phyloP scores from a whole-genome alignment of 2,329 filamentous ascomycete species.

The Colletotrichum paranaense region DNA sequence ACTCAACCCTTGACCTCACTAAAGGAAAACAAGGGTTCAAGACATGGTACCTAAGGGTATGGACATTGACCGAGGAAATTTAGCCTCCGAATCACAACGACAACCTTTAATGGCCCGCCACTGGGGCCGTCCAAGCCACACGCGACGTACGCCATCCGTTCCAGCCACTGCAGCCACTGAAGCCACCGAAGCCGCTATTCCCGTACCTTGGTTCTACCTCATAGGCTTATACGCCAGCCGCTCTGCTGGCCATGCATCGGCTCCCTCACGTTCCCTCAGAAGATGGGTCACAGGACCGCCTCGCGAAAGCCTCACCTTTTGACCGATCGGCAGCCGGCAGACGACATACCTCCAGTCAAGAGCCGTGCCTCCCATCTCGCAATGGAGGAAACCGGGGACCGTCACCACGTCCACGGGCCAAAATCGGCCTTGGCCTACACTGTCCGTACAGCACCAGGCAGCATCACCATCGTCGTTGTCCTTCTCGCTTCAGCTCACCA shows the following conservation, averaged over 20 bases:
- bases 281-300: conserved; percentile 24
- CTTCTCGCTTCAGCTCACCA: conserved; percentile 24
- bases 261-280: conserved; percentile 28
- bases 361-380: not conserved
- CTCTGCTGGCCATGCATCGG: conserved; percentile 3
- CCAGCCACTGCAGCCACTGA: conserved; percentile 22
- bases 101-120: conserved; percentile 1
- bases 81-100: not conserved
- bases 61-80: conserved; percentile 1
- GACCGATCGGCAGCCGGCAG: conserved; percentile 31
- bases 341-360: conserved; percentile 11
- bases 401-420: conserved; percentile 1
- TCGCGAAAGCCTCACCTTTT: conserved; percentile 25
- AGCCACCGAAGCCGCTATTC: conserved; percentile 13
- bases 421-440: conserved; percentile 2
- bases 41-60: not conserved
- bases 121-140: conserved; percentile 22
- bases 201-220: not conserved
- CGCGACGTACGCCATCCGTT: conserved; percentile 28
- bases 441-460: not conserved
- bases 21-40: not conserved
- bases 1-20: not conserved
- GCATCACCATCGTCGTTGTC: not conserved
- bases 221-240: not conserved
- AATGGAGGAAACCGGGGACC: not conserved